Percentiles rank a stretch among this genome's conserved stretches.
phyloP scores from a whole-genome alignment of 2,329 filamentous ascomycete species.

The Exophiala mesophila region DNA sequence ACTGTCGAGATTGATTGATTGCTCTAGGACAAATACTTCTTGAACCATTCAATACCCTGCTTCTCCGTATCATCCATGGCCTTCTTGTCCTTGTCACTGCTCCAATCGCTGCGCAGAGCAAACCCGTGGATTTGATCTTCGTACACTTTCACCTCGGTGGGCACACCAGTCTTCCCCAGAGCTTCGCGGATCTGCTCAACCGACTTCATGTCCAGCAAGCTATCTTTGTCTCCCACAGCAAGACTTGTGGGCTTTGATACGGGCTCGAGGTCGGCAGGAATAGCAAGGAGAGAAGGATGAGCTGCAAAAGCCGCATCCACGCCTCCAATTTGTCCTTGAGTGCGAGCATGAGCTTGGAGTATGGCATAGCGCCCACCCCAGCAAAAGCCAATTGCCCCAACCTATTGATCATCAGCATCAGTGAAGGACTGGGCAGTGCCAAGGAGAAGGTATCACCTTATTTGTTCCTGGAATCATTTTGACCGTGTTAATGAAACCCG shows the following conservation, averaged over 20 bases:
- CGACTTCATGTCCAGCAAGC: constrained; percentile 36
- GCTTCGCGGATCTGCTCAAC: constrained; percentile 38
- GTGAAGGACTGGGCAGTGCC: background rate
- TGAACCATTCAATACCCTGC: constrained; percentile 40
- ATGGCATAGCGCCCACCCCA: constrained; percentile 43
- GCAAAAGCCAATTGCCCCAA: constrained; percentile 47
- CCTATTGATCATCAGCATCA: constrained; percentile 29
- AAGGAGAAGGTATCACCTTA: constrained; percentile 1
- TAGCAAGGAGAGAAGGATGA: constrained; percentile 39
- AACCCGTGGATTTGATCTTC: constrained; percentile 44
- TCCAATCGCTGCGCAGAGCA: constrained; percentile 38
- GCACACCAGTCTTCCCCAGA: constrained; percentile 36
- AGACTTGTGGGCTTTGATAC: constrained; percentile 38
- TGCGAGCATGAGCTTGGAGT: constrained; percentile 29
- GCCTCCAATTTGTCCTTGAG: constrained; percentile 26
- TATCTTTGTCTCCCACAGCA: constrained; percentile 41
- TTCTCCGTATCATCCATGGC: constrained; percentile 43
- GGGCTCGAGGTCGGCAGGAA: constrained; percentile 40
- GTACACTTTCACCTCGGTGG: constrained; percentile 39
- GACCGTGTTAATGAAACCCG: constrained; percentile 39
- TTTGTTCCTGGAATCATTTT: constrained; percentile 35
- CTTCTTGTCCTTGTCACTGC: constrained; percentile 42
- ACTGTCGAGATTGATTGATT: no score
- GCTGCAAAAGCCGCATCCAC: constrained; percentile 41
- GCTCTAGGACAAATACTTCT: constrained; percentile 32